Evolutionary conservation across 1,284 basidiomycete species (phyloP).

Genomic region (Rhizoctonia solani): DNA sequence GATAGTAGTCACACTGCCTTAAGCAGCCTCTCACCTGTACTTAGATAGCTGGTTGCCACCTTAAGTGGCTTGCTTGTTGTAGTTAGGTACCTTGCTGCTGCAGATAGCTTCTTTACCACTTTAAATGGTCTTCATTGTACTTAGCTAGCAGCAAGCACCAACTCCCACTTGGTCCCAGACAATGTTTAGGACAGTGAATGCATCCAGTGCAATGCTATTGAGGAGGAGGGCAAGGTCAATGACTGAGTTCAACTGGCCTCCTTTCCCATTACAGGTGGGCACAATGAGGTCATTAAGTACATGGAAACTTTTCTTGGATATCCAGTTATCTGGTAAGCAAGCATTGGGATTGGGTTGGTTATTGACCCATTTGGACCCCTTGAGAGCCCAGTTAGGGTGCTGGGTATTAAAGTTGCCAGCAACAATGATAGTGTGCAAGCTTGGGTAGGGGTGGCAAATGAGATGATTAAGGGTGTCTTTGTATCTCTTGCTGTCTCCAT

Average conservation of each 20-base stretch:
- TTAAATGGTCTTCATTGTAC: background rate
- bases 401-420: no score
- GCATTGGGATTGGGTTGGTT: no score
- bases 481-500: no score
- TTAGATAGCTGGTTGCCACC: no score
- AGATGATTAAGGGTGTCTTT: no score
- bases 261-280: background rate
- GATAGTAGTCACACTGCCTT: no score
- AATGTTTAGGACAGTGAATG: background rate
- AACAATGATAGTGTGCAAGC: no score
- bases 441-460: no score
- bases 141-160: background rate
- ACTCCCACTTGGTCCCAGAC: background rate
- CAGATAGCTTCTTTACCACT: background rate
- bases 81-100: background rate
- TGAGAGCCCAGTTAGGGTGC: no score
- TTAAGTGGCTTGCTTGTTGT: no score
- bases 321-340: slow-evolving; percentile 14
- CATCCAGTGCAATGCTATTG: background rate
- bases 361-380: no score
- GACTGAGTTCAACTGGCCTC: background rate
- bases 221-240: slow-evolving; percentile 17
- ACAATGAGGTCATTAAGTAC: background rate
- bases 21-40: background rate
- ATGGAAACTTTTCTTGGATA: background rate